Evolutionary conservation across 2,329 filamentous ascomycete species (phyloP).

Genomic region (Aotearoamyces nothofagi): DNA sequence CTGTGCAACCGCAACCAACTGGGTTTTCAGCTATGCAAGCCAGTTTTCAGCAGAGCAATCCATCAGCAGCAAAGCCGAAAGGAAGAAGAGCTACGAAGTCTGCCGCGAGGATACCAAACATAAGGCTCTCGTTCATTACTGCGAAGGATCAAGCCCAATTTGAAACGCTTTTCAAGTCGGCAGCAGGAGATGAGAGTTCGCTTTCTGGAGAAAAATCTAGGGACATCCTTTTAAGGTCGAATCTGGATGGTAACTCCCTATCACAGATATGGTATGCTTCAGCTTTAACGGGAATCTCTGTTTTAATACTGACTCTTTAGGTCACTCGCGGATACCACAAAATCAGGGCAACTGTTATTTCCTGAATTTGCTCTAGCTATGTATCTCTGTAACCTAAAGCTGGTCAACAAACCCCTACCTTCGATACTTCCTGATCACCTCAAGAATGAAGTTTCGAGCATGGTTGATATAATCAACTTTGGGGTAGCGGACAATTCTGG

Average conservation of each 20-base stretch:
- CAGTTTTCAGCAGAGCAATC: slow-evolving; percentile 40
- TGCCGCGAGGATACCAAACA: slow-evolving; percentile 74
- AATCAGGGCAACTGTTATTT: slow-evolving; percentile 89
- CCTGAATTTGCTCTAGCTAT: slow-evolving; percentile 95
- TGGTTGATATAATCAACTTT: slow-evolving; percentile 99
- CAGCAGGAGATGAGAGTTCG: slow-evolving; percentile 69
- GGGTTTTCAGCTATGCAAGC: slow-evolving; percentile 53
- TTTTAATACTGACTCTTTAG: no score
- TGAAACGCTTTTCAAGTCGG: slow-evolving; percentile 93
- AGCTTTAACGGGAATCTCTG: slow-evolving; percentile 2
- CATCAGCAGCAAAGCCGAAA: slow-evolving; percentile 25
- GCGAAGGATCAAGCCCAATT: slow-evolving; percentile 92
- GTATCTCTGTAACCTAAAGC: slow-evolving; percentile 92
- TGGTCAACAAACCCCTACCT: slow-evolving; percentile 76
- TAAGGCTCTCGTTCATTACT: slow-evolving; percentile 89
- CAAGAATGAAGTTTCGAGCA: slow-evolving; percentile 94
- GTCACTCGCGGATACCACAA: slow-evolving; percentile 89
- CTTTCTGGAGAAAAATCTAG: slow-evolving; percentile 87
- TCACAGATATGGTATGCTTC: slow-evolving; percentile 73
- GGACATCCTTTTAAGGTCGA: slow-evolving; percentile 77
- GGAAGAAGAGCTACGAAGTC: slow-evolving; percentile 33
- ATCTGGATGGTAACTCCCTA: slow-evolving; percentile 71
- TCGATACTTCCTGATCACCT: slow-evolving; percentile 64
- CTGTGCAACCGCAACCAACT: slow-evolving; percentile 51
- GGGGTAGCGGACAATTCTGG: slow-evolving; percentile 62